Percentiles rank a stretch among this genome's conserved stretches.
Conservation (phyloP, 2,329 filamentous ascomycete genomes). For the Pezicula neosporulosa region DNA sequence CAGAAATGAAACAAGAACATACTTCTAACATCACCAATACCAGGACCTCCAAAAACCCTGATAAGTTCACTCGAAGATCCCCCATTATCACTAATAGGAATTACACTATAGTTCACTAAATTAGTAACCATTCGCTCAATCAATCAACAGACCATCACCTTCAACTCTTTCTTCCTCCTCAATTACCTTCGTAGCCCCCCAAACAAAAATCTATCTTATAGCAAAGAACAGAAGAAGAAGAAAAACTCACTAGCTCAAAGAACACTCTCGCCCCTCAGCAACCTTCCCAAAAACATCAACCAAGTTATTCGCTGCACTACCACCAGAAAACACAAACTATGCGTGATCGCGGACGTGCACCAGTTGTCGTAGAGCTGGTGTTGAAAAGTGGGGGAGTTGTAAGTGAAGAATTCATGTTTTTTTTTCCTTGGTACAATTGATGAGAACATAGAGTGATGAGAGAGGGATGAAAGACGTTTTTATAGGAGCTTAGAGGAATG, state of each 20-base stretch:
- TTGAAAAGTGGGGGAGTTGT: too few species aligned
- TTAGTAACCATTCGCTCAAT: conserved; percentile 30
- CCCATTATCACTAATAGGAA: conserved; percentile 94
- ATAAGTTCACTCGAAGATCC: conserved; percentile 93
- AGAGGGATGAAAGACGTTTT: too few species aligned
- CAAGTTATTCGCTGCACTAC: conserved; percentile 89
- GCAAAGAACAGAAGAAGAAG: background rate
- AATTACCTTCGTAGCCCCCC: background rate
- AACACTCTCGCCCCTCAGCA: conserved; percentile 29
- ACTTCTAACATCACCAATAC: conserved; percentile 76
- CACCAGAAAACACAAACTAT: conserved; percentile 84
- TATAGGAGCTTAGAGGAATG: too few species aligned
- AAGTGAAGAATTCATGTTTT: too few species aligned
- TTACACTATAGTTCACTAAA: conserved; percentile 47
- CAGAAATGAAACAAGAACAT: conserved; percentile 26
- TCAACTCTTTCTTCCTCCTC: too few species aligned
- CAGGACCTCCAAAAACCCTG: conserved; percentile 89
- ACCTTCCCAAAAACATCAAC: conserved; percentile 80
- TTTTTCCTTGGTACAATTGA: too few species aligned
- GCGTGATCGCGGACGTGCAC: background rate
- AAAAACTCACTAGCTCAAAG: conserved; percentile 28
- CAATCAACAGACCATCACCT: too few species aligned
- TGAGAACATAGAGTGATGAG: too few species aligned
- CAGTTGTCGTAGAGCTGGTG: too few species aligned
- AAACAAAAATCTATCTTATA: background rate